phyloP scores from a whole-genome alignment of 805 yeast species.

The Yarrowia bubula region DNA sequence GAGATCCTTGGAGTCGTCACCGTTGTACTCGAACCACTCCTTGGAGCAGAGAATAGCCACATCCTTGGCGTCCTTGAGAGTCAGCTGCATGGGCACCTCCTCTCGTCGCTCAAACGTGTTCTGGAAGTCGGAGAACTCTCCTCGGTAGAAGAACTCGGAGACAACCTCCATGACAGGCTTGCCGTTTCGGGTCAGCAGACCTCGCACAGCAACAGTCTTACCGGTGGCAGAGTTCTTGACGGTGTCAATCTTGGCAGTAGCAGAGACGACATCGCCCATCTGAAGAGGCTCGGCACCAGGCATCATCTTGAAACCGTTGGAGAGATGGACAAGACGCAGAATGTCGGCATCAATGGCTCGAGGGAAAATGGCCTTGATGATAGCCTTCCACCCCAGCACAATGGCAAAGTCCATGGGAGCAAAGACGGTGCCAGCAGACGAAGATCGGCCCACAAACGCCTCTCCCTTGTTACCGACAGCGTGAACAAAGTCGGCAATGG shows the following conservation, averaged over 20 bases:
- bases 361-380: slow-evolving; percentile 98
- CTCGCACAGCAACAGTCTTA: slow-evolving; percentile 92
- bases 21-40: slow-evolving; percentile 93
- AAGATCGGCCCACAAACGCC: slow-evolving; percentile 86
- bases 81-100: slow-evolving; percentile 83
- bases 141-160: slow-evolving; percentile 95
- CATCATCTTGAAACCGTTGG: slow-evolving; percentile 89
- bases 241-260: slow-evolving; percentile 81
- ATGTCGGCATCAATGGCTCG: slow-evolving; percentile 93
- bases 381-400: slow-evolving; percentile 97
- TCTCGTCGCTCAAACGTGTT: slow-evolving; percentile 86
- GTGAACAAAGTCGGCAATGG: slow-evolving; percentile 88
- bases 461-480: slow-evolving; percentile 97
- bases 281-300: slow-evolving; percentile 89
- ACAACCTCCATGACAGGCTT: slow-evolving; percentile 88
- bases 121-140: slow-evolving; percentile 79
- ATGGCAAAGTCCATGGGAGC: slow-evolving; percentile 99
- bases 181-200: slow-evolving; percentile 74
- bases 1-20: slow-evolving; percentile 56
- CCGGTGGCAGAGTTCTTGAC: slow-evolving; percentile 91
- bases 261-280: slow-evolving; percentile 80
- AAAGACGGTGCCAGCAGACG: slow-evolving; percentile 58
- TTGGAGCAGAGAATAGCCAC: slow-evolving; percentile 90
- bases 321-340: slow-evolving; percentile 87
- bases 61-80: slow-evolving; percentile 74